These are phyloP conservation scores for Moricandia arvensis DNA, from an alignment of 345 rosid genomes.

Conservation along the genomic window DNA sequence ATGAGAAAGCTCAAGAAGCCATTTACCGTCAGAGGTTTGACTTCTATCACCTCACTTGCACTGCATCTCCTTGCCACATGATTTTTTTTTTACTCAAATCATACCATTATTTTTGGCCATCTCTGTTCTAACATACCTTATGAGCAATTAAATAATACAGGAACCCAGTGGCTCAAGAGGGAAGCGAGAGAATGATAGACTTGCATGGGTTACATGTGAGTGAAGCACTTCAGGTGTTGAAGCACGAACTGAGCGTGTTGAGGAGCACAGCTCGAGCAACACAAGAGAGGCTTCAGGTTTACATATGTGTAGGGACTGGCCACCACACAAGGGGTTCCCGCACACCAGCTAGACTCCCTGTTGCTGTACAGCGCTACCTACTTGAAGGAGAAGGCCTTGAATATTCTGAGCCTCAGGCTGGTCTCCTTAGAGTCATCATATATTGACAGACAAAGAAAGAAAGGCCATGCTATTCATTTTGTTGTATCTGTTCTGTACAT, in stretches of 20 bases:
- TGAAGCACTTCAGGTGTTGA: constrained; percentile 84
- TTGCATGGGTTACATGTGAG: constrained; percentile 91
- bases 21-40: constrained; percentile 92
- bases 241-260: constrained; percentile 71
- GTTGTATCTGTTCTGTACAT: constrained; percentile 44
- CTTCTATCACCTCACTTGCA: not conserved
- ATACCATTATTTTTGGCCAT: not conserved
- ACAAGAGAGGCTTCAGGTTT: constrained; percentile 83
- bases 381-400: constrained; percentile 94
- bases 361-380: constrained; percentile 82
- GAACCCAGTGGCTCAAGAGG: constrained; percentile 35
- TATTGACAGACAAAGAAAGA: constrained; percentile 41
- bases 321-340: constrained; percentile 93
- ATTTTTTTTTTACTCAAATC: no score
- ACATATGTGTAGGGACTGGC: constrained; percentile 93
- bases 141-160: no score
- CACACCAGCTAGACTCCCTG: constrained; percentile 88
- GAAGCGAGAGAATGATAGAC: constrained; percentile 90
- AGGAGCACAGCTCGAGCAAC: constrained; percentile 71
- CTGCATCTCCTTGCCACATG: not conserved
- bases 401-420: constrained; percentile 87
- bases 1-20: constrained; percentile 94
- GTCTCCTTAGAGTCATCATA: constrained; percentile 87
- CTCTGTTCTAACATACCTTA: no score
- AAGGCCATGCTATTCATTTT: constrained; percentile 27